Percentiles rank a stretch among this genome's conserved stretches.
Conservation (phyloP, 176 grass and related monocot genomes). For the Rhipidocladum racemiflorum region DNA sequence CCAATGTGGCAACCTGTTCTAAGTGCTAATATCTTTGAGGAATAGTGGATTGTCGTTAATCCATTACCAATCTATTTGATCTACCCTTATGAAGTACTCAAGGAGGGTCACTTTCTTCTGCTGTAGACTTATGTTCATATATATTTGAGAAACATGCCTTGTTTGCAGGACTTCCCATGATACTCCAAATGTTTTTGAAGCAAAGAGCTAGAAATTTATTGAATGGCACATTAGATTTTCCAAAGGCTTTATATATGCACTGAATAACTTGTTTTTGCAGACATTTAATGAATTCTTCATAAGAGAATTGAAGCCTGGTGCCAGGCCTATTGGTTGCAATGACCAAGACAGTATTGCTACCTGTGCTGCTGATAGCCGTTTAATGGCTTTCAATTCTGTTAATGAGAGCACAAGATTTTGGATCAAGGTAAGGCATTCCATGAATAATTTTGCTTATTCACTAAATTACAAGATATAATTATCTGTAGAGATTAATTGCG, state of each 20-base stretch:
- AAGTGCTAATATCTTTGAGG: not conserved
- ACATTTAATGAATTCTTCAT: slow-evolving; percentile 98
- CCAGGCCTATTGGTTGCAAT: slow-evolving; percentile 49
- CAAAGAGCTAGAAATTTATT: not conserved
- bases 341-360: slow-evolving; percentile 63
- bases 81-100: not conserved
- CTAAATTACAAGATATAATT: not conserved
- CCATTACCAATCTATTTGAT: not conserved
- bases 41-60: not conserved
- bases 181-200: not conserved
- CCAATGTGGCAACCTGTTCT: not conserved
- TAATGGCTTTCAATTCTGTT: slow-evolving; percentile 75
- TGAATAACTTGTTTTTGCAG: slow-evolving; percentile 45
- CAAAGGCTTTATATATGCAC: not conserved
- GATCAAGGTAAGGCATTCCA: slow-evolving; percentile 69
- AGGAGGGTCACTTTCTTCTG: not conserved
- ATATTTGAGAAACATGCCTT: not conserved
- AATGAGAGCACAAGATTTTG: slow-evolving; percentile 88
- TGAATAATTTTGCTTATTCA: not conserved
- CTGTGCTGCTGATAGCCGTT: slow-evolving; percentile 93
- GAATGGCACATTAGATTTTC: not conserved
- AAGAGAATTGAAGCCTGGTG: slow-evolving; percentile 73
- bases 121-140: not conserved
- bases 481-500: not conserved
- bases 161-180: not conserved